These are phyloP conservation scores for Stemphylium lycopersici DNA, from an alignment of 2,329 filamentous ascomycete genomes.

Conservation along the genomic window DNA sequence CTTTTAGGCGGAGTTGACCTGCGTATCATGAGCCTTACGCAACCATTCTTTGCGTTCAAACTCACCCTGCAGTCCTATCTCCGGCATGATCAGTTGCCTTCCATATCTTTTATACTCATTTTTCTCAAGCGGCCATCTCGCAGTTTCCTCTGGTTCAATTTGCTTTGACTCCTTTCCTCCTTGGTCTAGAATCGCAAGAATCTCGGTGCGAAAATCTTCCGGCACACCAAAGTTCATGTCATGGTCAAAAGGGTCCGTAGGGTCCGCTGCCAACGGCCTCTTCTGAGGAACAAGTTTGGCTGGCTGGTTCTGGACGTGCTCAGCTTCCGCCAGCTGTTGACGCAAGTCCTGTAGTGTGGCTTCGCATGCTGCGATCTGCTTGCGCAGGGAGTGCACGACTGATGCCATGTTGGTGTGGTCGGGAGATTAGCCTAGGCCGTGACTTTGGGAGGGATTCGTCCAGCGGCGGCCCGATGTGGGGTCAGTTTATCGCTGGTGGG, in stretches of 20 bases:
- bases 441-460: conserved; percentile 1
- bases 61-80: conserved; percentile 75
- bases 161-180: conserved; percentile 6
- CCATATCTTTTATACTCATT: conserved; percentile 88
- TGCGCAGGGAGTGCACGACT: conserved; percentile 48
- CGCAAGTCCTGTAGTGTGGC: conserved; percentile 49
- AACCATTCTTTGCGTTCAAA: neutral
- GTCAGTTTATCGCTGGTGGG: neutral
- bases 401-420: conserved; percentile 15
- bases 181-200: conserved; percentile 46
- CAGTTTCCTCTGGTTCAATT: conserved; percentile 9
- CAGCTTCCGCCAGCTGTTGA: conserved; percentile 51
- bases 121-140: conserved; percentile 68
- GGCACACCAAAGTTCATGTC: conserved; percentile 51
- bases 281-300: conserved; percentile 28
- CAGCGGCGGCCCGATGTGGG: conserved; percentile 11
- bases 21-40: neutral
- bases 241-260: conserved; percentile 37
- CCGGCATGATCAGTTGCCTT: conserved; percentile 85
- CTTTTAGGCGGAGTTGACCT: conserved; percentile 79
- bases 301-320: conserved; percentile 41
- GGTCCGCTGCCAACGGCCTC: conserved; percentile 24
- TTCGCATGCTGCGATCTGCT: conserved; percentile 53
- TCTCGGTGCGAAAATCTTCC: conserved; percentile 52
- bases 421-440: conserved; percentile 7